Base-by-base conservation (phyloP, 1,284 basidiomycete species). In the Pseudozyma sp. region DNA sequence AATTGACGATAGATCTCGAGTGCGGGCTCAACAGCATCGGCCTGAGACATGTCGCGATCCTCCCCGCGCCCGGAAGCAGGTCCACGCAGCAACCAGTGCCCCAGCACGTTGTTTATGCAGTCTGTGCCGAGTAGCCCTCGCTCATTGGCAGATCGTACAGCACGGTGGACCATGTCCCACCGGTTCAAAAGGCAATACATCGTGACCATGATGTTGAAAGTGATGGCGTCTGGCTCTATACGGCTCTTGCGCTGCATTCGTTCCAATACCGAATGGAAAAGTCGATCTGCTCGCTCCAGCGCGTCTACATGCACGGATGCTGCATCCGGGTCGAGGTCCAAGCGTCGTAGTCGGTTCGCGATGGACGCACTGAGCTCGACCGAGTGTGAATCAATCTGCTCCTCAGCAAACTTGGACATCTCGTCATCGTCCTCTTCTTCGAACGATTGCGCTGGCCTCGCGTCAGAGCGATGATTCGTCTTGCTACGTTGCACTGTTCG, bases 201-300 rank as follows among this genome's bases (percentile, higher is more conserved):
- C 47, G 60, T 66, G n/a, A 75, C 37, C 67, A 75, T 75, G 60
- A 70, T 67, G 54, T 75, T 75, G 60, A 54, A 75, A 6, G 72
- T 75, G 47, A 68, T 31, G 0, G 31, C 34, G 17, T 75, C 68
- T 3, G 72, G 72, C 43, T 67, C 60, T 39, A 75, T 56, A 5
- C 47, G 31, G 35, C 58, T 60, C 13, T 24, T 54, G n/a, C 51
- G 49, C 49, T 70, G 64, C 72, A 75, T 75, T 9, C 72, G 72
- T 4, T 67, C 55, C 14, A 75, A 54, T 30, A 75, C 54, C 13
- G 72, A 59, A 42, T 75, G 55, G 29, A 75, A 75, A 30, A 75
- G 60, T 4, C 64, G 56, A 19, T 67, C 68, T 0, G 72, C 72
- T 5, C 63, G 58, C 29, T 67, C 64, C 7, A 54, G 39, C 17